These are phyloP conservation scores for Vairimorpha ceranae DNA, from an alignment of 371 early-diverging fungal species.

Conservation along the genomic window DNA sequence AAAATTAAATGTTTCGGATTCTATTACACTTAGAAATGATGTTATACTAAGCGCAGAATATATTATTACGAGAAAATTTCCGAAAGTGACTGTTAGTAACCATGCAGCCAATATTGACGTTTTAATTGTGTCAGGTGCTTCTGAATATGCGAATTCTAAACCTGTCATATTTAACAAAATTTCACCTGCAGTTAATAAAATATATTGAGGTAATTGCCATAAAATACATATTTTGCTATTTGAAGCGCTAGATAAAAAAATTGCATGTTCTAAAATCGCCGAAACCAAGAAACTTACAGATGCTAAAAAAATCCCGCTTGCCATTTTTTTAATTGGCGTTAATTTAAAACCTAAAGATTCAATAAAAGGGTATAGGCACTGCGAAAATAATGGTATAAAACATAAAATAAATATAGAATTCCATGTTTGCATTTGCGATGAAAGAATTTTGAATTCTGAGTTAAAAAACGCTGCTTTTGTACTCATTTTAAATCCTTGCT, in stretches of 20 bases:
- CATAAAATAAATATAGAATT: slow-evolving; percentile 65
- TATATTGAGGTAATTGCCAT: slow-evolving; percentile 67
- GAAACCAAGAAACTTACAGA: slow-evolving; percentile 50
- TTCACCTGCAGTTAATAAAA: slow-evolving; percentile 67
- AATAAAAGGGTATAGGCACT: slow-evolving; percentile 64
- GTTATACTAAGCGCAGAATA: not conserved
- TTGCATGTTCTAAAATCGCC: slow-evolving; percentile 59
- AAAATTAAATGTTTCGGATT: slow-evolving; percentile 21
- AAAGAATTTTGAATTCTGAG: slow-evolving; percentile 24
- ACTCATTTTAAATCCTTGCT: slow-evolving; percentile 61
- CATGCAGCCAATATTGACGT: slow-evolving; percentile 56
- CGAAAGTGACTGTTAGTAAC: slow-evolving; percentile 62
- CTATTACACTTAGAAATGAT: not conserved
- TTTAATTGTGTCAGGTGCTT: slow-evolving; percentile 51
- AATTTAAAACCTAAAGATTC: slow-evolving; percentile 51
- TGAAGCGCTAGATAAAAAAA: slow-evolving; percentile 57
- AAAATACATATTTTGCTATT: slow-evolving; percentile 51
- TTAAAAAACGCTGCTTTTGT: slow-evolving; percentile 12
- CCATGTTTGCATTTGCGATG: slow-evolving; percentile 61
- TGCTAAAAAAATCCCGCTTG: slow-evolving; percentile 50
- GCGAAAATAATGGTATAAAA: slow-evolving; percentile 66
- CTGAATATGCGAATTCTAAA: slow-evolving; percentile 66
- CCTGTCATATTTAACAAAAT: slow-evolving; percentile 67
- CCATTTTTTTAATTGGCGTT: slow-evolving; percentile 64
- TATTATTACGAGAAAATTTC: slow-evolving; percentile 61